phyloP scores from a whole-genome alignment of 2,329 filamentous ascomycete genomes.

The Mycosphaerelloides madeirae region DNA sequence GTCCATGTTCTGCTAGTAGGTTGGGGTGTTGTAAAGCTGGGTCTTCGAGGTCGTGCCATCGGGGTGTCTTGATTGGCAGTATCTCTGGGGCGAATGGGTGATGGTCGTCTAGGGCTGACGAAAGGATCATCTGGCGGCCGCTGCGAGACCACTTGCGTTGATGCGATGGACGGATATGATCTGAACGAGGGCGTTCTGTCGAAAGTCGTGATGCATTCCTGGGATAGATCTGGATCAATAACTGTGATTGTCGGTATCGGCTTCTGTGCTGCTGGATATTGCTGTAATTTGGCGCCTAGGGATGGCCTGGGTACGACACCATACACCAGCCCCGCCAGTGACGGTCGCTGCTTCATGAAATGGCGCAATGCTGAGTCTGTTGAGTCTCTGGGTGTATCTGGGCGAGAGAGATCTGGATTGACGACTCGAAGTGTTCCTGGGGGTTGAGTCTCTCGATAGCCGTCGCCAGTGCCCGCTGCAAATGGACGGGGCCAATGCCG shows the following conservation, averaged over 20 bases:
- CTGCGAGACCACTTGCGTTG: conserved; percentile 19
- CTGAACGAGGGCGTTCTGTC: conserved; percentile 20
- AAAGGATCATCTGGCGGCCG: conserved; percentile 28
- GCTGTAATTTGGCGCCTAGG: conserved; percentile 1
- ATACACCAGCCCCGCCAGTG: conserved; percentile 16
- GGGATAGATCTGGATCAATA: conserved; percentile 23
- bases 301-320: conserved; percentile 4
- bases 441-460: conserved; percentile 27
- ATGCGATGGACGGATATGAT: conserved; percentile 23
- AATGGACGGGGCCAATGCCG: conserved; percentile 33
- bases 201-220: conserved; percentile 18
- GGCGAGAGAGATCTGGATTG: conserved; percentile 30
- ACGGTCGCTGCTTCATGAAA: conserved; percentile 21
- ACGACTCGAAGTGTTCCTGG: conserved; percentile 28
- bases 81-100: not conserved
- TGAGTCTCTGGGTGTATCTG: conserved; percentile 19
- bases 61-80: conserved; percentile 3
- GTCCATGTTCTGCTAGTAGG: conserved; percentile 17
- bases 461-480: conserved; percentile 29
- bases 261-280: conserved; percentile 9
- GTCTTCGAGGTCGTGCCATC: not conserved
- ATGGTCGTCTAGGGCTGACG: conserved; percentile 15
- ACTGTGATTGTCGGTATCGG: conserved; percentile 6
- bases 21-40: conserved; percentile 13
- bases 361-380: conserved; percentile 18